phyloP scores from a whole-genome alignment of 768 basidiomycete genomes.

The Suillus subalutaceus region DNA sequence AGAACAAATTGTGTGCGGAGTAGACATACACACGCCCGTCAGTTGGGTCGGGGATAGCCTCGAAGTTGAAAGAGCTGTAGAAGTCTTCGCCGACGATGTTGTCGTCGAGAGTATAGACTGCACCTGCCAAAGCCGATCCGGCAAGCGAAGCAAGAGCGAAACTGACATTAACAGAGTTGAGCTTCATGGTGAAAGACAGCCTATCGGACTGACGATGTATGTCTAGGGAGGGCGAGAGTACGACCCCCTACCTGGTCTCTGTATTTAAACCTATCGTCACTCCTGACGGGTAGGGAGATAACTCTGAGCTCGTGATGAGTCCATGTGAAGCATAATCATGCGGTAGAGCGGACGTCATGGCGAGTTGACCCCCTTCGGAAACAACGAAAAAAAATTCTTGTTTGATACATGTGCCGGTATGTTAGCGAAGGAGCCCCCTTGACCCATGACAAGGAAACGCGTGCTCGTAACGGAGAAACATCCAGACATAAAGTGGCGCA shows the following conservation, averaged over 20 bases:
- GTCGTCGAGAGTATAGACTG: conserved; percentile 30
- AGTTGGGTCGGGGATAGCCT: conserved; percentile 40
- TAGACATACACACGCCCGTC: conserved; percentile 37
- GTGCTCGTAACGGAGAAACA: background rate
- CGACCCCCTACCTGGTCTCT: background rate
- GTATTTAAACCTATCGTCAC: conserved; percentile 19
- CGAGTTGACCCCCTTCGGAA: conserved; percentile 4
- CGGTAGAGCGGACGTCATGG: conserved; percentile 7
- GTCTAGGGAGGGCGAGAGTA: background rate
- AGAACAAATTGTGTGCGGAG: background rate
- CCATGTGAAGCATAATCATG: conserved; percentile 12
- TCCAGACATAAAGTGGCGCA: background rate
- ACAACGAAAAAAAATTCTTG: background rate
- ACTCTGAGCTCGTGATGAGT: conserved; percentile 9
- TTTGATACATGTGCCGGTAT: background rate
- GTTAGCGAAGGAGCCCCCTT: background rate
- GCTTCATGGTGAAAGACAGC: conserved; percentile 20
- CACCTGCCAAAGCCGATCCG: conserved; percentile 22
- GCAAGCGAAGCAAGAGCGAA: conserved; percentile 20
- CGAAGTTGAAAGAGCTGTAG: conserved; percentile 33
- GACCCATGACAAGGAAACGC: background rate
- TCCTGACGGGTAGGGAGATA: background rate
- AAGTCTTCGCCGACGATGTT: conserved; percentile 34
- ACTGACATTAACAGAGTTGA: background rate
- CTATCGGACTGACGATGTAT: background rate